A percentile compares a stretch with the other conserved stretches of the same genome.
Conservation (phyloP, 169 alveolate species). For the Plasmodium billcollinsi region DNA sequence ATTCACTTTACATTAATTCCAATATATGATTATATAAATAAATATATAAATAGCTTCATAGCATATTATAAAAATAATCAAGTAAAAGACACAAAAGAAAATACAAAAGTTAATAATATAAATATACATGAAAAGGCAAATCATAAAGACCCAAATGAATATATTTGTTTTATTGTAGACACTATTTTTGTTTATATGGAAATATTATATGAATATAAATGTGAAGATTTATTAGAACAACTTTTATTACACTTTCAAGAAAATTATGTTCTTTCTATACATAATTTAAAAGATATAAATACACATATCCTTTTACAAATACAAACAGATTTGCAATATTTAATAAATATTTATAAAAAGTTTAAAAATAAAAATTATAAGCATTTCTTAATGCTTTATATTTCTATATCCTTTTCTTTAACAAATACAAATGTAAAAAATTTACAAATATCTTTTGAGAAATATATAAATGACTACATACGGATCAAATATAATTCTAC, state of each 20-base stretch:
- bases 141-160: slow-evolving; percentile 30
- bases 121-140: background rate
- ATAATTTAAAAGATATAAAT: slow-evolving; percentile 8
- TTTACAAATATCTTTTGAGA: slow-evolving; percentile 4
- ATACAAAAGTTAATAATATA: background rate
- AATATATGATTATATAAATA: slow-evolving; percentile 30
- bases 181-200: slow-evolving; percentile 37
- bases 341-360: slow-evolving; percentile 36
- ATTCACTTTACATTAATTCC: slow-evolving; percentile 50
- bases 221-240: slow-evolving; percentile 10
- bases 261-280: slow-evolving; percentile 12
- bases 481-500: background rate
- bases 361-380: slow-evolving; percentile 48
- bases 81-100: too few relatives aligned
- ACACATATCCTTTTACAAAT: slow-evolving; percentile 20
- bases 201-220: slow-evolving; percentile 38
- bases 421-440: background rate
- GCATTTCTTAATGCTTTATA: slow-evolving; percentile 26
- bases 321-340: slow-evolving; percentile 44
- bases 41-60: slow-evolving; percentile 15
- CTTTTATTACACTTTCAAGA: slow-evolving; percentile 22
- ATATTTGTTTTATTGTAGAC: slow-evolving; percentile 56
- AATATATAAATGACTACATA: slow-evolving; percentile 14
- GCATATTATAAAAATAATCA: too few relatives aligned
- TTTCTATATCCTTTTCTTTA: slow-evolving; percentile 28